Evolutionary conservation across 768 basidiomycete species (phyloP).

Genomic region (Lentinula detonsa): DNA sequence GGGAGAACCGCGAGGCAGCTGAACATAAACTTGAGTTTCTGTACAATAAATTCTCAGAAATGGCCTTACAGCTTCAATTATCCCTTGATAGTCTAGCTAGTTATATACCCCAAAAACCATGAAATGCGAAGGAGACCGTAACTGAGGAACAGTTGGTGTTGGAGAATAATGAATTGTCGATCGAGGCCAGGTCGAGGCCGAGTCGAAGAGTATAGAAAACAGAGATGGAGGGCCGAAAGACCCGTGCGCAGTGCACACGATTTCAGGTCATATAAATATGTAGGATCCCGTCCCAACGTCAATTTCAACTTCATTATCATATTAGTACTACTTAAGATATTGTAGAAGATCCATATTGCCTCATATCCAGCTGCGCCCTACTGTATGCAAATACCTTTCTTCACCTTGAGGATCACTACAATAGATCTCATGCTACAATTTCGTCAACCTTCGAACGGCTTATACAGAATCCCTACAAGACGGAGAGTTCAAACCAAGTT

Average conservation of each 20-base stretch:
- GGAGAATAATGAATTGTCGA: not conserved
- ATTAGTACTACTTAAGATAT: not conserved
- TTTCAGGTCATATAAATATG: not conserved
- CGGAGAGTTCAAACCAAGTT: not conserved
- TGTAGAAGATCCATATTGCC: not conserved
- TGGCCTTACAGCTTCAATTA: too few species aligned
- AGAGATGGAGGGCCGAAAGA: not conserved
- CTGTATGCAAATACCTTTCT: not conserved
- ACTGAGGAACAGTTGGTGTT: not conserved
- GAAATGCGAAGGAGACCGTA: too few species aligned
- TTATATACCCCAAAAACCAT: too few species aligned
- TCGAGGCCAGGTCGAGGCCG: not conserved
- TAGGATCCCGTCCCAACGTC: not conserved
- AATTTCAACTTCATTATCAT: not conserved
- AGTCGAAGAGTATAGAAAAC: not conserved
- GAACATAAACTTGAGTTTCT: too few species aligned
- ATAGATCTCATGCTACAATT: conserved; percentile 23
- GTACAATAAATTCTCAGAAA: too few species aligned
- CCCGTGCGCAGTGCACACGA: not conserved
- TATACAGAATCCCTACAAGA: conserved; percentile 54
- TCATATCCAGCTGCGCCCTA: not conserved
- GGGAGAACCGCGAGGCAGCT: too few species aligned
- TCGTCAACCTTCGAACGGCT: conserved; percentile 67
- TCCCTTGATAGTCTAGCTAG: too few species aligned
- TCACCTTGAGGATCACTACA: not conserved